These are phyloP conservation scores for Xylaria bambusicola DNA, from an alignment of 495 filamentous ascomycete species.

Conservation along the genomic window DNA sequence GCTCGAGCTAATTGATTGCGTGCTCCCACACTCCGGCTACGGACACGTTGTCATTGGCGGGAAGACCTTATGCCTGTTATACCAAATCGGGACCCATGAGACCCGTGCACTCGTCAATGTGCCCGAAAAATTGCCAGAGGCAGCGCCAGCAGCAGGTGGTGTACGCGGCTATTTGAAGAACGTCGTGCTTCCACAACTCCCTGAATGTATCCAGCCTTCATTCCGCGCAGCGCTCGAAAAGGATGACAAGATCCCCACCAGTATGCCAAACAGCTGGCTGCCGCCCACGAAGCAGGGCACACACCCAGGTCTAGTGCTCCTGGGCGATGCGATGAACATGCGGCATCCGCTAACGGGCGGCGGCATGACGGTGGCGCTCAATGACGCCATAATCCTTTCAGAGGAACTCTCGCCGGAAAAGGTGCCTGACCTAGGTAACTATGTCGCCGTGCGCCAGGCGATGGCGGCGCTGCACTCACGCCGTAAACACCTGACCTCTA, in stretches of 20 bases:
- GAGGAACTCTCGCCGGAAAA: slow-evolving; percentile 65
- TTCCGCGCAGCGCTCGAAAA: slow-evolving; percentile 75
- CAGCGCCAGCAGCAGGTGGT: slow-evolving; percentile 69
- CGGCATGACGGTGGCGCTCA: slow-evolving; percentile 94
- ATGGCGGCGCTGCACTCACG: slow-evolving; percentile 84
- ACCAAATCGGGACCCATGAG: slow-evolving; percentile 96
- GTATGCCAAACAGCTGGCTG: slow-evolving; percentile 94
- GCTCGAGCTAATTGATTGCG: slow-evolving; percentile 85
- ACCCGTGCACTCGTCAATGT: slow-evolving; percentile 90
- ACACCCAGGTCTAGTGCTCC: slow-evolving; percentile 73
- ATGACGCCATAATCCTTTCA: slow-evolving; percentile 77
- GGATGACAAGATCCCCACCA: slow-evolving; percentile 65
- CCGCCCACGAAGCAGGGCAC: slow-evolving; percentile 69
- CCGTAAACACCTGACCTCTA: slow-evolving; percentile 75
- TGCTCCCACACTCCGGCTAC: slow-evolving; percentile 68
- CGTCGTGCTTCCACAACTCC: slow-evolving; percentile 75
- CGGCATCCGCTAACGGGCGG: slow-evolving; percentile 91
- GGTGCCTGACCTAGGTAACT: slow-evolving; percentile 71
- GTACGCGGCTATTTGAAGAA: slow-evolving; percentile 79
- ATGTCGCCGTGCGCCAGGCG: slow-evolving; percentile 60
- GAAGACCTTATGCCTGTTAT: slow-evolving; percentile 80
- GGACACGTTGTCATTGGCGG: slow-evolving; percentile 88
- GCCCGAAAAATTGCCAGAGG: slow-evolving; percentile 75
- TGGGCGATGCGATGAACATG: slow-evolving; percentile 97
- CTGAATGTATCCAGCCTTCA: slow-evolving; percentile 67